These are phyloP conservation scores for Caloboletus inedulis DNA, from an alignment of 1,284 basidiomycete genomes.

Conservation along the genomic window DNA sequence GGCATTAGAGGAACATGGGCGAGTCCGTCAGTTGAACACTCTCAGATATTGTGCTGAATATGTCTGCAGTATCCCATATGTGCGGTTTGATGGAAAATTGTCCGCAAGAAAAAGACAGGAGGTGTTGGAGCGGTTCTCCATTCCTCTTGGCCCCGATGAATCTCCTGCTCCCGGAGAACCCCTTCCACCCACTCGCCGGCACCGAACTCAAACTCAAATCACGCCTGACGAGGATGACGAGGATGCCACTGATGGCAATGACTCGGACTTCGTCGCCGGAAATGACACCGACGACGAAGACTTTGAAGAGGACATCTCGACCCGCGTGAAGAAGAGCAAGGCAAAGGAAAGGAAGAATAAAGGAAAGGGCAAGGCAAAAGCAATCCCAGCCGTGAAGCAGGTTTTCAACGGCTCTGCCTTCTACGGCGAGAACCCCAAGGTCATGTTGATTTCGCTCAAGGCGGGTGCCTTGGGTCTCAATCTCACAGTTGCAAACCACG, in stretches of 20 bases:
- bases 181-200: conserved; percentile 5
- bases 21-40: conserved; percentile 16
- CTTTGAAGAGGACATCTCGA: conserved; percentile 38
- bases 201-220: conserved; percentile 1
- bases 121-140: conserved; percentile 69
- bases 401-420: conserved; percentile 21
- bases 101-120: conserved; percentile 75
- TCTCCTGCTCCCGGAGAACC: conserved; percentile 20
- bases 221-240: conserved; percentile 27
- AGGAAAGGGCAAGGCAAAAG: conserved; percentile 37
- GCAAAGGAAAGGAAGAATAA: conserved; percentile 37
- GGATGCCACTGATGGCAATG: conserved; percentile 8
- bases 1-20: conserved; percentile 63
- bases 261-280: conserved; percentile 26
- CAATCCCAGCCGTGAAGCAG: conserved; percentile 11
- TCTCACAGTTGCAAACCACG: conserved; percentile 86
- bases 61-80: conserved; percentile 61
- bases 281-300: conserved; percentile 39
- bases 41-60: conserved; percentile 11
- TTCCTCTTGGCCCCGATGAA: conserved; percentile 49
- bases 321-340: conserved; percentile 31
- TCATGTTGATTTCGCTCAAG: conserved; percentile 88
- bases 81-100: conserved; percentile 82
- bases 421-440: conserved; percentile 54
- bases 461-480: conserved; percentile 83